Conservation (phyloP, 805 yeast species). For the Metschnikowia lachancei region DNA sequence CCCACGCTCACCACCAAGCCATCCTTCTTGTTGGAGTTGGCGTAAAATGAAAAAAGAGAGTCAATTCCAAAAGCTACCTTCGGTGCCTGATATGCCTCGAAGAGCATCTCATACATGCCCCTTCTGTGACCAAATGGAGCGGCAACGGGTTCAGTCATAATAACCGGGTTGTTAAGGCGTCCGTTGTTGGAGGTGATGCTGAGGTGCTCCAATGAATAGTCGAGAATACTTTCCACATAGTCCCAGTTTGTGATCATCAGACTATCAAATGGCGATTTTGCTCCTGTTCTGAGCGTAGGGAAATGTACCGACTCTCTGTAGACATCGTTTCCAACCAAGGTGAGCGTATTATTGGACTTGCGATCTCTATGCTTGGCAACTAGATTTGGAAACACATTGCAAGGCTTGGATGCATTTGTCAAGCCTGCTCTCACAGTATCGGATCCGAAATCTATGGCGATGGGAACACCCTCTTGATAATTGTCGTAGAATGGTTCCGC, state of each 20-base stretch:
- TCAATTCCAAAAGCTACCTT: conserved; percentile 80
- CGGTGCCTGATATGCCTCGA: conserved; percentile 79
- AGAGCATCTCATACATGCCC: conserved; percentile 75
- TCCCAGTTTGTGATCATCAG: conserved; percentile 91
- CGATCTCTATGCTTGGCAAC: conserved; percentile 79
- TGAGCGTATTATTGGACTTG: conserved; percentile 55
- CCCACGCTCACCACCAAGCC: conserved; percentile 87
- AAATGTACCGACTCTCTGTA: conserved; percentile 48
- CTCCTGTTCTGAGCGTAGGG: conserved; percentile 60
- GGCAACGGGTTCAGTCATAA: conserved; percentile 76
- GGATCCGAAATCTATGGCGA: conserved; percentile 86
- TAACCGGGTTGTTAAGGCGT: conserved; percentile 70
- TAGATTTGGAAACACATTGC: conserved; percentile 64
- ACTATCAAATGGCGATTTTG: conserved; percentile 84
- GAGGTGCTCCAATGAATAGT: conserved; percentile 77
- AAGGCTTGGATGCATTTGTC: conserved; percentile 45
- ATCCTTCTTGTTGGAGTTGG: conserved; percentile 46
- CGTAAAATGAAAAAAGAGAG: conserved; percentile 70
- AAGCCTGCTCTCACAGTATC: conserved; percentile 59
- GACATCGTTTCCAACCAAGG: conserved; percentile 81
- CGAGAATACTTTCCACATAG: conserved; percentile 73
- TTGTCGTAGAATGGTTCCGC: conserved; percentile 48
- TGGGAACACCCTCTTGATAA: conserved; percentile 61
- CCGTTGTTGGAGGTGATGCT: conserved; percentile 53
- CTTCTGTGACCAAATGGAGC: conserved; percentile 67